Percentiles rank a stretch among this genome's conserved stretches.
Conservation (phyloP, 73 alveolate genomes). For the Stentor roeselii region DNA sequence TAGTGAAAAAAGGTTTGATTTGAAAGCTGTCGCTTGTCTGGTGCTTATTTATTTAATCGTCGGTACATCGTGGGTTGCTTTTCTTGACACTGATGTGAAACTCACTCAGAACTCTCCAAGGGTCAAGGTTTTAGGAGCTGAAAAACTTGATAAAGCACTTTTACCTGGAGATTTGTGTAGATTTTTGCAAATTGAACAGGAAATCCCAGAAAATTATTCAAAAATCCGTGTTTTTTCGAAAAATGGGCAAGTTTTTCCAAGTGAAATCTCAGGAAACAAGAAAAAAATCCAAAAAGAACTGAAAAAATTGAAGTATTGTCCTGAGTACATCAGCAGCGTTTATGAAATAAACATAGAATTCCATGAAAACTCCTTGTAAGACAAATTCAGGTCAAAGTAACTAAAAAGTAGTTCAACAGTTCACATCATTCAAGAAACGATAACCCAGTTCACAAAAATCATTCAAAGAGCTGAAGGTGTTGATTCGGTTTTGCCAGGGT, state of each 20-base stretch:
- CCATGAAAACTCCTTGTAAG: not conserved
- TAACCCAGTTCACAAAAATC: not conserved
- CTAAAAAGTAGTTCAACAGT: not conserved
- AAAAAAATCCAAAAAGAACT: no score
- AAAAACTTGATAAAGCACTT: not conserved
- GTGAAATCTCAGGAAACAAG: no score
- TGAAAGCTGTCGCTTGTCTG: not conserved
- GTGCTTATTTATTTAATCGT: not conserved
- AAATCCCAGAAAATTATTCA: not conserved
- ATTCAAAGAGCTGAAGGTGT: not conserved
- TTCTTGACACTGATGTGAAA: not conserved
- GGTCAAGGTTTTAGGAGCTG: not conserved
- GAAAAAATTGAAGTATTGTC: not conserved
- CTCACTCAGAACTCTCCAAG: not conserved
- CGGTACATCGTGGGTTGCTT: not conserved
- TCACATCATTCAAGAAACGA: not conserved
- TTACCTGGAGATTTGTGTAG: not conserved
- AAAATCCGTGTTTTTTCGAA: no score
- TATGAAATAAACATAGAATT: not conserved
- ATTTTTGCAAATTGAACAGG: not conserved
- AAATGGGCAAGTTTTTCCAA: not conserved
- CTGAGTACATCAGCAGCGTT: not conserved
- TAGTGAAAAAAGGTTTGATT: not conserved
- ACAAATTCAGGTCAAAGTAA: not conserved
- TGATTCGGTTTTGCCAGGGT: not conserved